phyloP scores from a whole-genome alignment of 768 basidiomycete species.

The Lyophyllum decastes region DNA sequence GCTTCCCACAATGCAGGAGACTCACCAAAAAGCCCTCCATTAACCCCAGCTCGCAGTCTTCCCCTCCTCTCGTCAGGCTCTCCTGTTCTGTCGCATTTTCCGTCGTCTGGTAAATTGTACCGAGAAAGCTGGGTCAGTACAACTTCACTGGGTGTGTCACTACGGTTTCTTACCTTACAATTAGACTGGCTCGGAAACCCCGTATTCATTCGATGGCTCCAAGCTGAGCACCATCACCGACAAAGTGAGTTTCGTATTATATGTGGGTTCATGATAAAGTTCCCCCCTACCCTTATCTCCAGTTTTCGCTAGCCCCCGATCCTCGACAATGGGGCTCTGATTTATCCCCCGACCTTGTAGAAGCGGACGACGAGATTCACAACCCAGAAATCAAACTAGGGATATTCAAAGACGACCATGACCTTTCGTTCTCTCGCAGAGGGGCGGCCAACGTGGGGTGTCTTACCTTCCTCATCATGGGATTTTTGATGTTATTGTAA shows the following conservation, averaged over 20 bases:
- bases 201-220: constrained; percentile 46
- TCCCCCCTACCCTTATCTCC: neutral
- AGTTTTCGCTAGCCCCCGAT: constrained; percentile 70
- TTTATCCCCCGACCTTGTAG: constrained; percentile 52
- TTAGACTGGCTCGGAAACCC: constrained; percentile 39
- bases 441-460: constrained; percentile 77
- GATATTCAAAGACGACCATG: constrained; percentile 31
- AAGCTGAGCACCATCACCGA: constrained; percentile 44
- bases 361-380: constrained; percentile 75
- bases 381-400: constrained; percentile 49
- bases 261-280: neutral
- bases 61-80: constrained; percentile 17
- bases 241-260: constrained; percentile 33
- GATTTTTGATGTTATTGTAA: constrained; percentile 60
- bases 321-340: constrained; percentile 68
- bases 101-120: constrained; percentile 33
- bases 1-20: constrained; percentile 29
- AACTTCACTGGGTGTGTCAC: neutral
- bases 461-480: constrained; percentile 51
- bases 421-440: constrained; percentile 53
- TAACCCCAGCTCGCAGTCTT: constrained; percentile 32
- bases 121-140: constrained; percentile 42
- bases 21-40: constrained; percentile 29
- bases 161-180: neutral
- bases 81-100: constrained; percentile 19